A percentile compares a stretch with the other conserved stretches of the same genome.
phyloP scores from a whole-genome alignment of 2,329 filamentous ascomycete genomes.

The Fusarium sp. region DNA sequence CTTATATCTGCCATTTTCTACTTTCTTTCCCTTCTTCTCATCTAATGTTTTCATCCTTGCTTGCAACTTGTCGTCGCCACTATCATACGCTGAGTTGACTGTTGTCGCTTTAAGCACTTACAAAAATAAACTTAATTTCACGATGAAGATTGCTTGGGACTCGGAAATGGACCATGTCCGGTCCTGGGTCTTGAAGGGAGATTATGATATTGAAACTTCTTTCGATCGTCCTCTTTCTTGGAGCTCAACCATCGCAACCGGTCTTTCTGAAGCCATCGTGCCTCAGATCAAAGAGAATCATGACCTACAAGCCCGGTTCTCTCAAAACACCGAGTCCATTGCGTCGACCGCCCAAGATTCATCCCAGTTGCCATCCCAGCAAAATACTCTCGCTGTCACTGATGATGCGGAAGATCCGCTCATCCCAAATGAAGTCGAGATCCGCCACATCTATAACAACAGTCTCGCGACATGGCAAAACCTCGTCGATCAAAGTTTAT shows the following conservation, averaged over 20 bases:
- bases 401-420: constrained; percentile 40
- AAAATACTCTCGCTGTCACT: constrained; percentile 26
- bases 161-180: constrained; percentile 46
- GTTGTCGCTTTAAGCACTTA: constrained; percentile 9
- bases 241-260: constrained; percentile 44
- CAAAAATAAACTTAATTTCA: constrained; percentile 13
- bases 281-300: constrained; percentile 28
- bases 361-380: constrained; percentile 15
- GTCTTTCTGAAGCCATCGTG: constrained; percentile 41
- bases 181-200: constrained; percentile 45
- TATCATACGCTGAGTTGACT: background rate
- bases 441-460: constrained; percentile 40
- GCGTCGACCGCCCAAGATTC: constrained; percentile 27
- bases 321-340: constrained; percentile 22
- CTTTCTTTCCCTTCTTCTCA: constrained; percentile 8
- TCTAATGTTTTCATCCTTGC: background rate
- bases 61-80: background rate
- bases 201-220: constrained; percentile 35
- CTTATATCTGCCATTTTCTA: constrained; percentile 24
- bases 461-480: constrained; percentile 41
- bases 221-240: constrained; percentile 41
- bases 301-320: constrained; percentile 15
- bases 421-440: constrained; percentile 36
- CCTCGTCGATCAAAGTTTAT: constrained; percentile 33
- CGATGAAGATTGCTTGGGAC: constrained; percentile 47